Evolutionary conservation across 192 early-diverging fungal genomes (phyloP).

Genomic region (Podila minutissima): DNA sequence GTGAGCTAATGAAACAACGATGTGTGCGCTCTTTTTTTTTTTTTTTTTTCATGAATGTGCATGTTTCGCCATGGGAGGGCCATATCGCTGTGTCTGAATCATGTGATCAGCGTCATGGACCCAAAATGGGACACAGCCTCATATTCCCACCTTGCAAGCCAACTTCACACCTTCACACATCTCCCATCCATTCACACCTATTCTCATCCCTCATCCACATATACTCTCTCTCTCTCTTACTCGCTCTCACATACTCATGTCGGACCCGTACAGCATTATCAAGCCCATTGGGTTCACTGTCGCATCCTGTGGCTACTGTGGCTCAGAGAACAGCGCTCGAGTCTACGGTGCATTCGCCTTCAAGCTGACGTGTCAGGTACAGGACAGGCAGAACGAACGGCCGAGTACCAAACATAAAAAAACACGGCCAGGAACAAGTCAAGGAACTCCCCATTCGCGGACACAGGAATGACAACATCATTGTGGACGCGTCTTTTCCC

Average conservation of each 20-base stretch:
- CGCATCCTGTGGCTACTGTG: slow-evolving; percentile 49
- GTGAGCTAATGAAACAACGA: too few species aligned
- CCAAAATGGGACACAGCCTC: not conserved
- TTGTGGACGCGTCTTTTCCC: too few species aligned
- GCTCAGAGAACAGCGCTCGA: slow-evolving; percentile 29
- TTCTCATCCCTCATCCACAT: not conserved
- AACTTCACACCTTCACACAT: not conserved
- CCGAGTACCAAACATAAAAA: too few species aligned
- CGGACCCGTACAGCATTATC: slow-evolving; percentile 45
- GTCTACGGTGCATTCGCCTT: slow-evolving; percentile 47
- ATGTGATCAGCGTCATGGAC: too few species aligned
- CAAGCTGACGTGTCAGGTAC: slow-evolving; percentile 42
- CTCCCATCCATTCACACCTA: slow-evolving; percentile 1
- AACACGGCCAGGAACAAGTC: too few species aligned
- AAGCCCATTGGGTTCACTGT: slow-evolving; percentile 45
- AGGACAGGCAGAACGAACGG: too few species aligned
- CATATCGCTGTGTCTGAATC: too few species aligned
- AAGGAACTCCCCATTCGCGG: too few species aligned
- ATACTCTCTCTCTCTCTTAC: not conserved
- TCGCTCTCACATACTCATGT: slow-evolving; percentile 10
- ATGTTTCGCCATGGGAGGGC: too few species aligned
- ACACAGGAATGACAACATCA: too few species aligned
- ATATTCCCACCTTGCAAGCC: not conserved
- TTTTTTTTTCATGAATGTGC: too few species aligned
- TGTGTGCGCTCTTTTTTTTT: too few species aligned